Evolutionary conservation across 495 filamentous ascomycete genomes (phyloP).

Genomic region (Penicillium maclennaniae): DNA sequence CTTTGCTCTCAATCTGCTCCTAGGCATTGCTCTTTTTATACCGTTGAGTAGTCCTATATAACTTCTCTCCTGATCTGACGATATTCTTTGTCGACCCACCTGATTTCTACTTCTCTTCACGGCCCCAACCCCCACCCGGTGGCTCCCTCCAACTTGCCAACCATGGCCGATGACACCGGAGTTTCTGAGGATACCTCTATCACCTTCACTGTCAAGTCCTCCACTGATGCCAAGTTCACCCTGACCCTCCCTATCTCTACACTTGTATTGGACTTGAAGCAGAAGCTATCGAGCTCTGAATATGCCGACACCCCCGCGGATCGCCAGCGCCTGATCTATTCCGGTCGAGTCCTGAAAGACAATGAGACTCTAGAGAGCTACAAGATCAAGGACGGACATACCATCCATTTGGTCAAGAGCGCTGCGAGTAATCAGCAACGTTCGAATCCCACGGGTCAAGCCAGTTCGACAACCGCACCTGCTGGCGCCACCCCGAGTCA

Average conservation of each 20-base stretch:
- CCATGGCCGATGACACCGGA: constrained; percentile 48
- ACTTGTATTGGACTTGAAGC: constrained; percentile 81
- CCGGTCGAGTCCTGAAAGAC: constrained; percentile 93
- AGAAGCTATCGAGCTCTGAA: constrained; percentile 72
- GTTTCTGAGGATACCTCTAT: constrained; percentile 53
- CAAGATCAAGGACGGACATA: constrained; percentile 95
- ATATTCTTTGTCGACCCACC: neutral
- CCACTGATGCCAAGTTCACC: constrained; percentile 76
- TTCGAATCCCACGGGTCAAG: constrained; percentile 53
- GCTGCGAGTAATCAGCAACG: constrained; percentile 79
- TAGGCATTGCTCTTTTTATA: neutral
- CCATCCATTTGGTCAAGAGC: constrained; percentile 92
- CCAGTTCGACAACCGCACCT: constrained; percentile 42
- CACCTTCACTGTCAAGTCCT: constrained; percentile 93
- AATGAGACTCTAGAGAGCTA: constrained; percentile 76
- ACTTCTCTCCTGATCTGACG: neutral
- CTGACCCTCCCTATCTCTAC: constrained; percentile 75
- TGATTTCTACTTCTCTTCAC: neutral
- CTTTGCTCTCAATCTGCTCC: neutral
- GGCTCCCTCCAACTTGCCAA: constrained; percentile 8
- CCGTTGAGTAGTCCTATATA: neutral
- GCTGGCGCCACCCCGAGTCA: constrained; percentile 50
- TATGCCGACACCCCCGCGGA: constrained; percentile 82
- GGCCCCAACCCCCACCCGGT: constrained; percentile 16
- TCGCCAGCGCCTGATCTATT: constrained; percentile 93